Conservation (phyloP, 2,329 filamentous ascomycete species). For the Rachicladosporium sp. region DNA sequence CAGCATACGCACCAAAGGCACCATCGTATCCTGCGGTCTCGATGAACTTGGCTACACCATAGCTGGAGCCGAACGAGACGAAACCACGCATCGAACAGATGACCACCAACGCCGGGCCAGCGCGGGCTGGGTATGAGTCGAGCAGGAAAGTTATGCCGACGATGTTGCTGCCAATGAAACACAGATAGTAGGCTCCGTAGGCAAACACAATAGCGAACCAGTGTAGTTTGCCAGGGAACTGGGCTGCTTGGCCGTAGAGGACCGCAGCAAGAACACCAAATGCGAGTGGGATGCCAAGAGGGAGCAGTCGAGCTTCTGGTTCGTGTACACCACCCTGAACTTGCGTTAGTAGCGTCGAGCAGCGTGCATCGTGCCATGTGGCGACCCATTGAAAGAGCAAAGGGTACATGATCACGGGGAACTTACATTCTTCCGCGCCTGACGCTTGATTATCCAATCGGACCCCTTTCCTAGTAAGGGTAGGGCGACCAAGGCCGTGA, state of each 20-base stretch:
- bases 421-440: no score
- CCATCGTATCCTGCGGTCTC: constrained; percentile 22
- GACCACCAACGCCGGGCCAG: constrained; percentile 32
- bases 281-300: constrained; percentile 25
- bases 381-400: no score
- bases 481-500: constrained; percentile 24
- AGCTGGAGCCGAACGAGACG: constrained; percentile 33
- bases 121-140: constrained; percentile 32
- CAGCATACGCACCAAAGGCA: constrained; percentile 21
- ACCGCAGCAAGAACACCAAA: constrained; percentile 28
- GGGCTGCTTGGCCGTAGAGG: constrained; percentile 24
- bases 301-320: constrained; percentile 28
- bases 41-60: constrained; percentile 26
- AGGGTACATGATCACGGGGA: no score
- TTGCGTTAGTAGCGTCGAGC: no score
- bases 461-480: constrained; percentile 27
- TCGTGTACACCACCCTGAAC: constrained; percentile 22
- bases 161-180: constrained; percentile 32
- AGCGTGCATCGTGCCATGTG: no score
- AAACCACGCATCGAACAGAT: constrained; percentile 36
- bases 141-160: constrained; percentile 34
- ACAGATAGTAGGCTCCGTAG: constrained; percentile 19
- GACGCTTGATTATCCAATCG: constrained; percentile 23
- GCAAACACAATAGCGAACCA: constrained; percentile 16
- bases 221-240: constrained; percentile 12